A percentile compares a stretch with the other conserved stretches of the same genome.
Conservation (phyloP, 768 basidiomycete genomes). For the Saitozyma podzolica region DNA sequence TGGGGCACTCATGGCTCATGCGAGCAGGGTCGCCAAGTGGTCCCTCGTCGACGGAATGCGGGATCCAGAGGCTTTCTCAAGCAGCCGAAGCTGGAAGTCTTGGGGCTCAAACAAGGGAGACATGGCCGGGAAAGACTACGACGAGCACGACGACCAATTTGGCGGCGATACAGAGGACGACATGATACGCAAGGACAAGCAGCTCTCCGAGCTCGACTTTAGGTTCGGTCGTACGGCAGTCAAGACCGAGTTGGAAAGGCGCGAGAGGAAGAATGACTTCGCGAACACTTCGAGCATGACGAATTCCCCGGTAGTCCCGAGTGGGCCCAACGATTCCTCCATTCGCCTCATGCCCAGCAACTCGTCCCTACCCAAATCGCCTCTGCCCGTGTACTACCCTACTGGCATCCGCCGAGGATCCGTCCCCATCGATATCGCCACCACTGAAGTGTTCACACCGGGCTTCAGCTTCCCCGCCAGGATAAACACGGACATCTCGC, state of each 20-base stretch:
- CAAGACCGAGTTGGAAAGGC: conserved; percentile 24
- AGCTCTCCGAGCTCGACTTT: conserved; percentile 38
- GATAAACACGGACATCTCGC: conserved; percentile 14
- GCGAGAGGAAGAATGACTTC: conserved; percentile 11
- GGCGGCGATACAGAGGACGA: conserved; percentile 10
- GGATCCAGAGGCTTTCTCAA: no score
- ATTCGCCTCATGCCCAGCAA: conserved; percentile 2
- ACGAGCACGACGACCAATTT: background rate
- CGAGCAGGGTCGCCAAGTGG: conserved; percentile 36
- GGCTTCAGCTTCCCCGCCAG: conserved; percentile 35
- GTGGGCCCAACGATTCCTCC: conserved; percentile 2
- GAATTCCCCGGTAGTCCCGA: background rate
- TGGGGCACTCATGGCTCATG: conserved; percentile 27
- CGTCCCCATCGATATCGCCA: conserved; percentile 5
- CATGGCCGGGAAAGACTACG: background rate
- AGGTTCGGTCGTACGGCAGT: conserved; percentile 33
- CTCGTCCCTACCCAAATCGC: conserved; percentile 1
- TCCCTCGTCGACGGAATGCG: conserved; percentile 9
- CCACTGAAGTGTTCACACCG: conserved; percentile 32
- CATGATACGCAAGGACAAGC: conserved; percentile 26
- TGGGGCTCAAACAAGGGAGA: background rate
- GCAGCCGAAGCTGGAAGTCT: background rate
- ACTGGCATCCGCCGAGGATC: conserved; percentile 8
- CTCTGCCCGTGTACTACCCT: background rate
- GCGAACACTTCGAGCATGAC: background rate